phyloP scores from a whole-genome alignment of 2,329 filamentous ascomycete species.

The Furcasterigmium sp. region DNA sequence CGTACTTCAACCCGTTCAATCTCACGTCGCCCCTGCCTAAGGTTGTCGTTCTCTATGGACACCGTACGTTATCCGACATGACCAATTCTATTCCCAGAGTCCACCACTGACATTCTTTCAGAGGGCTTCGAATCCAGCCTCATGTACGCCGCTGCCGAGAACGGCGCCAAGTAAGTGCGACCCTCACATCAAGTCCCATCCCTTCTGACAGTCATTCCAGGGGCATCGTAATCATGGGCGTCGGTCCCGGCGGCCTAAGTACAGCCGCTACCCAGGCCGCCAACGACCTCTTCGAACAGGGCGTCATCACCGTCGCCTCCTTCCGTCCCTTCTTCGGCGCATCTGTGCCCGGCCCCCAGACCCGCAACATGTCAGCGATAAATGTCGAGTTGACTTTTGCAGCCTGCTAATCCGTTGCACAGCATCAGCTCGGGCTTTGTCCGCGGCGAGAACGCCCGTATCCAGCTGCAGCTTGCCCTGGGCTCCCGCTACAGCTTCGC shows the following conservation, averaged over 20 bases:
- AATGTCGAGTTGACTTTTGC: not conserved
- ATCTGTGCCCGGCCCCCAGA: slow-evolving; percentile 15
- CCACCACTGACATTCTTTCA: slow-evolving; percentile 4
- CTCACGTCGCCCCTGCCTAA: not conserved
- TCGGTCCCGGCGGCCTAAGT: slow-evolving; percentile 22
- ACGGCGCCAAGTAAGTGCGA: slow-evolving; percentile 21
- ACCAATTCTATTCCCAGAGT: too few relatives aligned
- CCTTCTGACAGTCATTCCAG: slow-evolving; percentile 8
- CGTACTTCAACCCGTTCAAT: slow-evolving; percentile 13
- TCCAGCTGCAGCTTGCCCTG: slow-evolving; percentile 25
- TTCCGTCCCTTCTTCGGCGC: slow-evolving; percentile 21
- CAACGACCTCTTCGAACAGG: slow-evolving; percentile 17
- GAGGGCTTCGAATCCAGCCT: slow-evolving; percentile 24
- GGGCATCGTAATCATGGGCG: slow-evolving; percentile 24
- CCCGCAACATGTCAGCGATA: slow-evolving; percentile 12
- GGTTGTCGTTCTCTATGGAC: not conserved
- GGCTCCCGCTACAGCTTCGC: slow-evolving; percentile 20
- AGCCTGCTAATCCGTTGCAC: not conserved
- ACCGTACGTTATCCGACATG: too few relatives aligned
- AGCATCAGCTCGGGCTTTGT: slow-evolving; percentile 21
- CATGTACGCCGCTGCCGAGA: slow-evolving; percentile 23
- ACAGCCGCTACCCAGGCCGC: slow-evolving; percentile 18
- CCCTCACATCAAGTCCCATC: not conserved
- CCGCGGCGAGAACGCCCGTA: slow-evolving; percentile 21
- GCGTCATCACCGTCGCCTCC: slow-evolving; percentile 21